Conservation (phyloP, 73 alveolate genomes). For the Paramecium primaurelia region DNA sequence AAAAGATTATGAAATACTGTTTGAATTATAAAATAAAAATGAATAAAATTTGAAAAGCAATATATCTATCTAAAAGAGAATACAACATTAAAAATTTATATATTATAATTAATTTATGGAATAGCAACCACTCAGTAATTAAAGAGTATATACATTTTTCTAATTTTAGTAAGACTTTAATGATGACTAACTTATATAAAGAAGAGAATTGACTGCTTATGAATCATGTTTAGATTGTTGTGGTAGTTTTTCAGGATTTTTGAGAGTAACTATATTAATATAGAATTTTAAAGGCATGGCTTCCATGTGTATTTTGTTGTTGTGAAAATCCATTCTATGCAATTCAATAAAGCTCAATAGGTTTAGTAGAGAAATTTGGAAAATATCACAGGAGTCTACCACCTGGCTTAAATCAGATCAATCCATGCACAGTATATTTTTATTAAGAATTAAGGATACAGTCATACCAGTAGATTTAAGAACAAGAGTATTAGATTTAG, state of each 20-base stretch:
- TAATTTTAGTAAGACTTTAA: background rate
- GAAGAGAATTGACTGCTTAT: constrained; percentile 4
- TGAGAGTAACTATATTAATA: background rate
- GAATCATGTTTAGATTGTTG: constrained; percentile 23
- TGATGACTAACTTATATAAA: background rate
- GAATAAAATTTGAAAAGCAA: background rate
- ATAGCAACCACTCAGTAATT: background rate
- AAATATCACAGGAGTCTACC: background rate
- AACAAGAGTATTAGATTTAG: constrained; percentile 42
- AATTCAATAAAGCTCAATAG: background rate
- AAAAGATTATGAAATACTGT: background rate
- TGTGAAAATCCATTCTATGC: constrained; percentile 48
- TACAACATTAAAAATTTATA: background rate
- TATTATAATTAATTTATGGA: background rate
- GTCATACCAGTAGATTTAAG: constrained; percentile 26
- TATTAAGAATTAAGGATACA: background rate
- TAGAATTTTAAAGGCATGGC: constrained; percentile 31
- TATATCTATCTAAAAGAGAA: background rate
- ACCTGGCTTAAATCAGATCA: constrained; percentile 37
- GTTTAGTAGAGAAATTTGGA: constrained; percentile 37
- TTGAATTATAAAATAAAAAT: background rate
- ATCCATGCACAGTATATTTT: constrained; percentile 19
- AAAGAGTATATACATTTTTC: background rate
- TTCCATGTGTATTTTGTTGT: constrained; percentile 36
- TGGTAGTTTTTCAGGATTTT: constrained; percentile 17